Evolutionary conservation across 2,329 filamentous ascomycete species (phyloP).

Genomic region (Fusarium sp.): DNA sequence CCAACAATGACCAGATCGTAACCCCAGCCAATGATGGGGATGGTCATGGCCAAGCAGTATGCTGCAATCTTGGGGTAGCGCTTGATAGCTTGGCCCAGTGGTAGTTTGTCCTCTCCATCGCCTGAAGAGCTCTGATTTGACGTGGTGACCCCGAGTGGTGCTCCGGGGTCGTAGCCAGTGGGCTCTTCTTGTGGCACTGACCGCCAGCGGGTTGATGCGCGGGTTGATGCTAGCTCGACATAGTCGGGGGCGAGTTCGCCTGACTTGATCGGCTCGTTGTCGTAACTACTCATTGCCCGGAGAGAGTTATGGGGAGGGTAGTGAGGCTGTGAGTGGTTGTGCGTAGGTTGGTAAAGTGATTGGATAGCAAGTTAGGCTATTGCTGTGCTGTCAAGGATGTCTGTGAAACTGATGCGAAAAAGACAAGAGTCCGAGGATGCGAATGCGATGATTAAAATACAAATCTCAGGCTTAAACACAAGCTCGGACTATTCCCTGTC

Average conservation of each 20-base stretch:
- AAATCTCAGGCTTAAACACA: neutral
- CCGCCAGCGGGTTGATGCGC: conserved; percentile 16
- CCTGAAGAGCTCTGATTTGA: neutral
- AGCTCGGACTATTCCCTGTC: neutral
- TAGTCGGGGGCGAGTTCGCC: conserved; percentile 15
- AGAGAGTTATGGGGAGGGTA: neutral
- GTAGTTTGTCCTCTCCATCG: conserved; percentile 37
- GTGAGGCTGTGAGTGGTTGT: neutral
- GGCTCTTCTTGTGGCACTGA: conserved; percentile 17
- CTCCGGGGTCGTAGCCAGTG: conserved; percentile 20
- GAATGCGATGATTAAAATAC: neutral
- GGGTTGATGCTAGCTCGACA: conserved; percentile 29
- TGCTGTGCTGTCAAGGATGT: too few relatives aligned
- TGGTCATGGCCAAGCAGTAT: conserved; percentile 47
- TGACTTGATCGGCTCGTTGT: conserved; percentile 15
- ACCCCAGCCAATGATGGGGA: conserved; percentile 52
- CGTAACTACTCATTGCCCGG: conserved; percentile 15
- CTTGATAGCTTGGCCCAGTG: conserved; percentile 46
- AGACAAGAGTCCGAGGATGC: too few relatives aligned
- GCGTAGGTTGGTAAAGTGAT: neutral
- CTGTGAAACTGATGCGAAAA: neutral
- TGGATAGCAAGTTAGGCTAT: too few relatives aligned
- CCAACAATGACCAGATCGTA: conserved; percentile 50
- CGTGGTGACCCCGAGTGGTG: neutral
- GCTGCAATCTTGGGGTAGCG: conserved; percentile 48